Percentiles rank a stretch among this genome's conserved stretches.
Conservation (phyloP, 2,329 filamentous ascomycete species). For the Diaporthe vexans region DNA sequence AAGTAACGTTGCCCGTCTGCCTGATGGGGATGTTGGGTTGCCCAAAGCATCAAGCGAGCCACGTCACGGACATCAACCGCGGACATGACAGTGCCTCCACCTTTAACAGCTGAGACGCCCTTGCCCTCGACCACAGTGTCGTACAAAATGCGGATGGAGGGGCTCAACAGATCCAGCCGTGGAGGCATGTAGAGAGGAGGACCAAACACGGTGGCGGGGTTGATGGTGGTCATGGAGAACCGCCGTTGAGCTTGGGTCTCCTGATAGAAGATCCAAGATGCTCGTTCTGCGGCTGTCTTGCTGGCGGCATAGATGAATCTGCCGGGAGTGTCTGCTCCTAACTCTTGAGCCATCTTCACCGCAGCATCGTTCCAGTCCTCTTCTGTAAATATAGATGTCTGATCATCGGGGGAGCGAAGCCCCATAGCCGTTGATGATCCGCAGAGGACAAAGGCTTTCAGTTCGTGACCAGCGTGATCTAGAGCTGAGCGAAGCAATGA, state of each 20-base stretch:
- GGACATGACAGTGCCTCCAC: conserved; percentile 5
- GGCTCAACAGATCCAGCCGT: conserved; percentile 49
- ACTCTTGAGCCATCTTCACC: conserved; percentile 34
- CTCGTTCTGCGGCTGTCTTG: conserved; percentile 50
- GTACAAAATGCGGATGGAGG: conserved; percentile 52
- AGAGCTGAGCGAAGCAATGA: conserved; percentile 15
- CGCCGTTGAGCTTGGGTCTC: conserved; percentile 49
- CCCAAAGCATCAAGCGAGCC: conserved; percentile 55
- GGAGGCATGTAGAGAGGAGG: conserved; percentile 44
- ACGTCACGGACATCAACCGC: conserved; percentile 61
- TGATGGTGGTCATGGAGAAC: conserved; percentile 56
- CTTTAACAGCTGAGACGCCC: not conserved
- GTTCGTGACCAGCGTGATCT: conserved; percentile 42
- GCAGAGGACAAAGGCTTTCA: conserved; percentile 48
- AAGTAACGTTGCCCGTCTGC: conserved; percentile 59
- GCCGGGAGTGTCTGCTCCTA: conserved; percentile 43
- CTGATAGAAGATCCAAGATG: conserved; percentile 52
- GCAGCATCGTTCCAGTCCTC: conserved; percentile 47
- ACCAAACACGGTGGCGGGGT: conserved; percentile 50
- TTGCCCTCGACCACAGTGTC: conserved; percentile 32
- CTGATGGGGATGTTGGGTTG: conserved; percentile 51
- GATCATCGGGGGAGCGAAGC: conserved; percentile 7
- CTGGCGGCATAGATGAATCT: conserved; percentile 48
- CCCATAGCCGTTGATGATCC: conserved; percentile 43
- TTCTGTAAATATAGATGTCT: conserved; percentile 44